Conservation (phyloP, 2,329 filamentous ascomycete genomes). For the Volutella citrinella region DNA sequence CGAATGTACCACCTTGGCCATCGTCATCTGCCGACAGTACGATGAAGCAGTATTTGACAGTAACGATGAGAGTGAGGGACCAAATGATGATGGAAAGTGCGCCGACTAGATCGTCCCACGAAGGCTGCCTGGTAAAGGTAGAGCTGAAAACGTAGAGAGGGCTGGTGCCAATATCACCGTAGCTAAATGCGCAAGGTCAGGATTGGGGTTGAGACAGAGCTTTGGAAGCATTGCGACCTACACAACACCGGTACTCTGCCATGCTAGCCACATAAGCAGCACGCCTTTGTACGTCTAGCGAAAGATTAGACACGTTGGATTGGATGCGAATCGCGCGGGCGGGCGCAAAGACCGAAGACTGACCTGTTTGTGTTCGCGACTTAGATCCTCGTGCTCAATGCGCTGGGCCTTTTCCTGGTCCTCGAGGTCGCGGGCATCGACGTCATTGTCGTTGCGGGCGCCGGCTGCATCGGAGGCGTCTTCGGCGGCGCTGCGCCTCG, state of each 20-base stretch:
- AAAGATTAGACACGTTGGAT: constrained; percentile 8
- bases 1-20: constrained; percentile 69
- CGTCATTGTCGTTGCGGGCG: no score
- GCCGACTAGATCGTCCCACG: constrained; percentile 58
- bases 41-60: constrained; percentile 65
- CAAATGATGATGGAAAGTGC: constrained; percentile 67
- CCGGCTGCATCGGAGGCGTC: constrained; percentile 21
- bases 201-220: no score
- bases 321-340: no score
- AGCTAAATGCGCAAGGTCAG: no score
- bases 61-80: constrained; percentile 67
- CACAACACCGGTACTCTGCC: constrained; percentile 64
- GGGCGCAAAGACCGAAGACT: no score
- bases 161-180: constrained; percentile 65
- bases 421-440: constrained; percentile 24
- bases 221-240: no score
- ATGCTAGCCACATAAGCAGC: constrained; percentile 48
- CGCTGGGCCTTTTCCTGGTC: constrained; percentile 28
- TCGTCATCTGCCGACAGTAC: constrained; percentile 66
- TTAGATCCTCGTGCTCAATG: constrained; percentile 27
- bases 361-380: constrained; percentile 27
- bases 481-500: constrained; percentile 16
- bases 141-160: constrained; percentile 71
- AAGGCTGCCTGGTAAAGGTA: constrained; percentile 58
- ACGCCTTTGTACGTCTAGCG: constrained; percentile 25